Evolutionary conservation across 192 early-diverging fungal species (phyloP), one percentile per base, ranked within the genome.

Genomic region (Coemansia guatemalensis): DNA sequence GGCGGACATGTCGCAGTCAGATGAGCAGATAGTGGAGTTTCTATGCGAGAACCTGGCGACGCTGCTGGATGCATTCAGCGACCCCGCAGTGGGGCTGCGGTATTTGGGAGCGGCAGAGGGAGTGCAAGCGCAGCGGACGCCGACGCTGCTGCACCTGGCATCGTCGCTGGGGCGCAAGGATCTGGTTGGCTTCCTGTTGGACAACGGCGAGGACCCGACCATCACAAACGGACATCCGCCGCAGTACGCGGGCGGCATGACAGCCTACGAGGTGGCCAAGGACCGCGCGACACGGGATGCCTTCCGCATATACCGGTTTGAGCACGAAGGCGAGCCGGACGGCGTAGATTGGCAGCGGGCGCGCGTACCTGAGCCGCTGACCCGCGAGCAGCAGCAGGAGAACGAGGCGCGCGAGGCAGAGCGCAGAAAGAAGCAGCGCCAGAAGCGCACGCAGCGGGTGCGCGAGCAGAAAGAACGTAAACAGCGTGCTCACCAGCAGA

Each of bases 111-210:
- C 82, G 35, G 77, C 60, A 12, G 65, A 74, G 4, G 48, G 70
- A 0, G 67, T 75, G 25, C 48, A 68, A 51, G 62, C 69, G 8
- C 66, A 71, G 48, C 56, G 83, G 3, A 75, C 78, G 27, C 73
- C 88, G 0, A 89, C 90, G 0, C 76, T 95, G 8, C 70, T 97
- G 21, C 95, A 99, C 65, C 56, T 93, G 24, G 93, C 93, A 0
- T 68, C 93, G 6, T 48, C 55, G n/a, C 62, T 71, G 4, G 88
- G 88, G 0, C 87, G 88, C 47, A 47, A 67, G 0, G 82, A 82
- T 3, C 70, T 91, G 14, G 85, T 96, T 1, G 75, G 80, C 4
- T 78, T 86, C 18, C 71, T 99, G 21, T 78, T 92, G 26, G 75
- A 87, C 26, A 62, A 76, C 44, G 84, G 88, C n/a, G 94, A 91